Base-by-base conservation (phyloP, 2,329 filamentous ascomycete genomes). In the Microsporum ferrugineum region DNA sequence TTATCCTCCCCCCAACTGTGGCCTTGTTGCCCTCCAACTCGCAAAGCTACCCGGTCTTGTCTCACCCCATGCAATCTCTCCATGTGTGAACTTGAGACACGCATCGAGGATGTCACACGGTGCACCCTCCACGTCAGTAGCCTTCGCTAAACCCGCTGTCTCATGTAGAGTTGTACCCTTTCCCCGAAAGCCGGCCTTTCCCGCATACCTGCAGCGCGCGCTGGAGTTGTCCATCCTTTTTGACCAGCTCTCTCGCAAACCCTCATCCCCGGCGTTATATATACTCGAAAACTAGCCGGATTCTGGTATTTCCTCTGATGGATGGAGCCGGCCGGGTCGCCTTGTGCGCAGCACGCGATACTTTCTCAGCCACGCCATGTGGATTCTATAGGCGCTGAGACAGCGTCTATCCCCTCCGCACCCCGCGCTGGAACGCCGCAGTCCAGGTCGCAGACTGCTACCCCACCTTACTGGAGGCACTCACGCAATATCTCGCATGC, bases 381-480 rank as follows among this genome's bases (percentile, higher is more conserved):
- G 51, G 33, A 23, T 10, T 31, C 29, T 23, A 65, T 60, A 27
- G 43, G 47, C 27, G 43, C n/a, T 38, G 36, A 29, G 14, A 49
- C n/a, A 53, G 55, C 34, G 33, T 38, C 49, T 34, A 29, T 49
- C 34, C 29, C 57, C 57, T 63, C 43, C 58, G 49, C n/a, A 66
- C 67, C 56, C 66, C 68, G 45, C 67, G 31, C 51, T 17, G 33
- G 51, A 36, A 55, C 51, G 51, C 51, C 5, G 31, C 51, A 31
- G 51, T 36, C 33, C n/a, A 55, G 14, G 12, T 17, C 41, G 10
- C 45, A 27, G 17, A 36, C 51, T 8, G 36, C 58, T 36, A 67
- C 74, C 38, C 77, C 77, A 23, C 76, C 76, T 7, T 78, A 78
- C 64, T 79, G 77, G 77, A 71, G 71, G 29, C 76, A 78, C 59